Conservation (phyloP, 2,329 filamentous ascomycete genomes). For the Monosporascus sp. region DNA sequence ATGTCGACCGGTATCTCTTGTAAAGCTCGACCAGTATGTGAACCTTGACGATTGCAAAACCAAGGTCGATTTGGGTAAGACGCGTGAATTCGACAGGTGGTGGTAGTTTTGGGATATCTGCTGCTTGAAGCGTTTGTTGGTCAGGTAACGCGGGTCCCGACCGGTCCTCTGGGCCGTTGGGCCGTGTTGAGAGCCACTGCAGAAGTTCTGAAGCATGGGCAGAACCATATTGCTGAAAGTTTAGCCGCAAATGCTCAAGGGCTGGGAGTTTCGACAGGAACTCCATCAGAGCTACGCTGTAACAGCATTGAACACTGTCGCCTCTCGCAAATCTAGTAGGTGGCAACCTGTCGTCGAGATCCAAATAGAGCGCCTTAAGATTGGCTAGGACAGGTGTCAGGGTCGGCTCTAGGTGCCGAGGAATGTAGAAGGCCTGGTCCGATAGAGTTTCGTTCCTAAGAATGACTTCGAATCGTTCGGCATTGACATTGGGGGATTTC, state of each 20-base stretch:
- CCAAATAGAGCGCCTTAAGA: constrained; percentile 43
- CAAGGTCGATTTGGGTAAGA: constrained; percentile 40
- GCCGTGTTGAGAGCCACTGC: constrained; percentile 30
- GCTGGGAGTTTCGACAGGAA: constrained; percentile 38
- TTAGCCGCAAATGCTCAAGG: constrained; percentile 49
- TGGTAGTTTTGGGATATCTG: constrained; percentile 10
- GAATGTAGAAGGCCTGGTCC: constrained; percentile 43
- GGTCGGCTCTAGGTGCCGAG: constrained; percentile 30
- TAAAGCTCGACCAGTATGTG: constrained; percentile 30
- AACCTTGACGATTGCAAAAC: constrained; percentile 28
- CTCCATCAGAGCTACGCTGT: constrained; percentile 16
- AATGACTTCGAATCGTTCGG: constrained; percentile 44
- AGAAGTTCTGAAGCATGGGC: constrained; percentile 27
- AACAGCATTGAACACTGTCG: neutral
- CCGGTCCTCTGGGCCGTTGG: neutral
- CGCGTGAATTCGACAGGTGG: constrained; percentile 25
- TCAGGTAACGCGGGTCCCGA: too few relatives aligned
- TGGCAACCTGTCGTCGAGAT: constrained; percentile 14
- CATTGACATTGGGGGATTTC: constrained; percentile 28
- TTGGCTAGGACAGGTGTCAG: constrained; percentile 37
- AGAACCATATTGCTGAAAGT: constrained; percentile 29
- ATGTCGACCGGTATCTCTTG: constrained; percentile 37
- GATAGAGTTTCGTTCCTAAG: constrained; percentile 30
- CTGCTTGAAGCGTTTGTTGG: neutral
- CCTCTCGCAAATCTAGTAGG: constrained; percentile 1